These are phyloP conservation scores for Populus hybrid DNA, from an alignment of 441 rosid genomes.

Conservation along the genomic window DNA sequence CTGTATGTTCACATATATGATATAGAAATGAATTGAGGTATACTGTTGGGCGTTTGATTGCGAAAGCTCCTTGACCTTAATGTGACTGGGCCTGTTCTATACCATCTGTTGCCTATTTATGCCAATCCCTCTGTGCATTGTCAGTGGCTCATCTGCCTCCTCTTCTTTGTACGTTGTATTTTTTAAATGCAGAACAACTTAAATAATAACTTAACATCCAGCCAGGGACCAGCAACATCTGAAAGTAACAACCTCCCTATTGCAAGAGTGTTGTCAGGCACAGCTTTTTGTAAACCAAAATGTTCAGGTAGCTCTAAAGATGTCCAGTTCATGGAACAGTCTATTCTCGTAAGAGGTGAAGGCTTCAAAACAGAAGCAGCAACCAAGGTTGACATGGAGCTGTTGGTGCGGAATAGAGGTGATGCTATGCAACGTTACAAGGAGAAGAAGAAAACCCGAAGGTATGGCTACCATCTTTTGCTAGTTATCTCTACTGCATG, in stretches of 20 bases:
- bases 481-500: no score
- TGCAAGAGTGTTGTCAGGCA: slow-evolving; percentile 16
- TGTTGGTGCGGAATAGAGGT: slow-evolving; percentile 69
- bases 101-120: neutral
- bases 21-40: neutral
- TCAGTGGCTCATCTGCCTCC: neutral
- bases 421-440: slow-evolving; percentile 88
- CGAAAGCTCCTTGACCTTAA: neutral
- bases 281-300: slow-evolving; percentile 25
- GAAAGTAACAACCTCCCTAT: slow-evolving; percentile 51
- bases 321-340: slow-evolving; percentile 37
- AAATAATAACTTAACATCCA: slow-evolving; percentile 29
- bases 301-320: slow-evolving; percentile 32
- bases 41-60: neutral
- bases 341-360: slow-evolving; percentile 33
- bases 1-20: neutral
- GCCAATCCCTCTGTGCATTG: neutral
- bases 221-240: slow-evolving; percentile 53
- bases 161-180: neutral
- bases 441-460: slow-evolving; percentile 82
- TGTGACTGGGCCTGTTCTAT: neutral
- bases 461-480: slow-evolving; percentile 30
- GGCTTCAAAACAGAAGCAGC: slow-evolving; percentile 25
- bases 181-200: slow-evolving; percentile 42
- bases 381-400: slow-evolving; percentile 56